Evolutionary conservation across 441 rosid species (phyloP), one percentile per base, ranked within the genome.

Genomic region (Erysimum pusillum): DNA sequence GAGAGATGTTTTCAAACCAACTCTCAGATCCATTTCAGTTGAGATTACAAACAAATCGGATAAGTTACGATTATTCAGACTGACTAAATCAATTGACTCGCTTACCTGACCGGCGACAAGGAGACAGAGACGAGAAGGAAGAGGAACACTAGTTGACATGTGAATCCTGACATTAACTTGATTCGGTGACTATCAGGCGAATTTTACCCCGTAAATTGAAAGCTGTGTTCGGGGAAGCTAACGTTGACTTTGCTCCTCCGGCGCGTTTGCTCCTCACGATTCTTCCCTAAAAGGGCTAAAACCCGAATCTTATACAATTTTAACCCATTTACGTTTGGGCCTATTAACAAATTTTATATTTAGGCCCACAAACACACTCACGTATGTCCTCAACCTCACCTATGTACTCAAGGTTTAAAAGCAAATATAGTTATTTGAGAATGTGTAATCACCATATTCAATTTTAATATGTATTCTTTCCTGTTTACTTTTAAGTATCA

Each of bases 51-150:
- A 25, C 0, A 18, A 45, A 45, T 3, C 7, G 17, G n/a, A 35
- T 34, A 14, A 48, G 34, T 34, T 42, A 20, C 13, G 22, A 57
- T 57, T 14, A 1, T 20, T 12, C 18, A 62, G 22, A 62, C 31
- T 4, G 35, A 9, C 56, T 4, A 31, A 4, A 41, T 6, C 3
- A 12, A 32, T 25, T n/a, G 11, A 36, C 69, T 68, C 5, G 35
- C 75, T 76, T 12, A 77, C 80, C 76, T 77, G 54, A 71, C 62
- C 5, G 46, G 53, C 12, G 67, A 39, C 36, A 77, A 77, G 67
- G 22, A 39, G 62, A 65, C 32, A 14, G 61, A 46, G 28, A 54
- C 32, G 28, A 76, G 22, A 41, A 76, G 60, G 12, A 76, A 44
- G 67, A 77, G 48, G 2, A 53, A 7, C 22, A 38, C 9, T 57